Percentiles rank a stretch among this genome's conserved stretches.
Conservation (phyloP, 2,329 filamentous ascomycete genomes). For the Fusarium circinatum region DNA sequence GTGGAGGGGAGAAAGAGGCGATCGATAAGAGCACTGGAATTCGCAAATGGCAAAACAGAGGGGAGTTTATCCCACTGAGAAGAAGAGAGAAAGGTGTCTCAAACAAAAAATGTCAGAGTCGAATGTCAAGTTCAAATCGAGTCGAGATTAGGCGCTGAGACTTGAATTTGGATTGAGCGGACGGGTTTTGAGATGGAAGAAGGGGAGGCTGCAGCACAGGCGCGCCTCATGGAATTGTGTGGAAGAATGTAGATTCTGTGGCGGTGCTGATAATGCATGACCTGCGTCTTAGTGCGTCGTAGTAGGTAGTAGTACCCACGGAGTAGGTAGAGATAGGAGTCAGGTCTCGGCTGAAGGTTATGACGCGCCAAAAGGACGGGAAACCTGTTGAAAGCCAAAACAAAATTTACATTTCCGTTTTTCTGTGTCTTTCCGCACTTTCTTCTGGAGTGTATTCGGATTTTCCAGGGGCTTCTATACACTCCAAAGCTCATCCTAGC, state of each 20-base stretch:
- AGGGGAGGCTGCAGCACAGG: constrained; percentile 45
- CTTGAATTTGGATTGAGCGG: constrained; percentile 34
- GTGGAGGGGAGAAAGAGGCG: constrained; percentile 27
- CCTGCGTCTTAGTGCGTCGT: constrained; percentile 24
- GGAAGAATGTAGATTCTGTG: constrained; percentile 55
- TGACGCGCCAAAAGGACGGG: not conserved
- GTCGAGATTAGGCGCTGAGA: constrained; percentile 37
- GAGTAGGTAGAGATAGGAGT: not conserved
- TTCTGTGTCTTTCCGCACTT: not conserved
- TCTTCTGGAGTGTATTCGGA: not conserved
- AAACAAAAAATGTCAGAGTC: constrained; percentile 28
- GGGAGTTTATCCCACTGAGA: constrained; percentile 16
- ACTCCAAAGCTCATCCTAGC: not conserved
- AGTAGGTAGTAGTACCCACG: not conserved
- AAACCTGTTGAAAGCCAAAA: not conserved
- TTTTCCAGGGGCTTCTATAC: constrained; percentile 28
- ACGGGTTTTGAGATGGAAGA: constrained; percentile 44
- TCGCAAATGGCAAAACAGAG: not conserved
- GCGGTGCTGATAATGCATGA: constrained; percentile 51
- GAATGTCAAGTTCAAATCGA: constrained; percentile 22
- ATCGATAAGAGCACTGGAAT: constrained; percentile 10
- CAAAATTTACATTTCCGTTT: not conserved
- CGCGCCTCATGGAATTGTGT: constrained; percentile 57
- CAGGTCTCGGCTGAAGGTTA: constrained; percentile 3
- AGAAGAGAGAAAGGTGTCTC: constrained; percentile 25